Base-by-base conservation (phyloP, 2,329 filamentous ascomycete species). In the Fusarium acutatum region DNA sequence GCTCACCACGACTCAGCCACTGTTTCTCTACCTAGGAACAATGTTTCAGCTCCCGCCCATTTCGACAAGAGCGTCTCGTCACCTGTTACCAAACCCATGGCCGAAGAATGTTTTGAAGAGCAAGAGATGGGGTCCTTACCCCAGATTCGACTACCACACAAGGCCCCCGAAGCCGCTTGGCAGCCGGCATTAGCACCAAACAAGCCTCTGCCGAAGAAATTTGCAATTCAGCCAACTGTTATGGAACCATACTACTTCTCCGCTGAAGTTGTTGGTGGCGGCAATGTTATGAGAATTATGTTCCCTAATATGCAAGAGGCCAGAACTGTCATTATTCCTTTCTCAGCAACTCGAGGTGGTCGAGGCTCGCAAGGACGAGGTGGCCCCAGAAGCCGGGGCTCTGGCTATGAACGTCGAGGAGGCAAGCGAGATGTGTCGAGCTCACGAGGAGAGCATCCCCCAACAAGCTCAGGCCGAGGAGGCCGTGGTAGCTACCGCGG, bases 51-150 rank as follows among this genome's bases (percentile, higher is more conserved):
- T 37, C 32, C 62, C 22, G 58, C 59, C 64, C 60, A 75, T 10
- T 84, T 78, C 24, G 79, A 81, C 34, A 81, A 81, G 40, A 84
- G 84, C 52, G 84, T 61, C 83, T 83, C 53, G 85, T 86, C 35
- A 79, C 67, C 87, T 26, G 86, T 86, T 22, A 90, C 90, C 8
- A 93, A 92, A 78, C 90, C 90, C 53, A 92, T 94, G 83, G 92
- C 93, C 11, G 93, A 94, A 72, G 91, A 93, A 69, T 94, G 93
- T 73, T 95, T 95, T 73, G 93, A 94, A 78, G 92, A 94, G 78
- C 92, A 93, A 77, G 92, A 95, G 80, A 93, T 93, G 85, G 93
- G 93, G 7, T 95, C 93, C 13, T 82, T 94, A n/a, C 93, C 93
- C 1, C 86, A 88, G 28, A 90, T 95, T 30, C 88, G 88, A 61